A percentile compares a stretch with the other conserved stretches of the same genome.
phyloP scores from a whole-genome alignment of 768 basidiomycete genomes.

The Termitomyces sp. region DNA sequence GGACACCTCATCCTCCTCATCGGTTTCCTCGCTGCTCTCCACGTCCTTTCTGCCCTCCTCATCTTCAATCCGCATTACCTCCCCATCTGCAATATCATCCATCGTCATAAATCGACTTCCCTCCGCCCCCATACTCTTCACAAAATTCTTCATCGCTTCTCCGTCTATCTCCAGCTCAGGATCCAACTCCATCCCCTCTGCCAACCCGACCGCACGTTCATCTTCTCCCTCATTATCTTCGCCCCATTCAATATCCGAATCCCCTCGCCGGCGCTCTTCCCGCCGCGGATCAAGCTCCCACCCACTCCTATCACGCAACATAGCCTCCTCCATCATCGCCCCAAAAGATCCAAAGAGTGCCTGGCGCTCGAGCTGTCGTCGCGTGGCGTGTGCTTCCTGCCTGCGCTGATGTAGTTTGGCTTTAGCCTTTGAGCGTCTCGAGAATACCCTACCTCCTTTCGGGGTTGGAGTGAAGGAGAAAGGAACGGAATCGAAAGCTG shows the following conservation, averaged over 20 bases:
- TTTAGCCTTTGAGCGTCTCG: constrained; percentile 17
- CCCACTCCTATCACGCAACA: constrained; percentile 32
- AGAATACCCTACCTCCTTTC: constrained; percentile 26
- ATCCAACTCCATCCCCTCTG: constrained; percentile 64
- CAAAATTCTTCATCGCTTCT: constrained; percentile 43
- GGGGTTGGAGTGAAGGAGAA: constrained; percentile 29
- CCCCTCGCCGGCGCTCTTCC: constrained; percentile 42
- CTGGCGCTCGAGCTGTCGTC: constrained; percentile 21
- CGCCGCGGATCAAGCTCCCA: constrained; percentile 28
- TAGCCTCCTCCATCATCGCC: constrained; percentile 50
- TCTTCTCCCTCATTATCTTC: constrained; percentile 54
- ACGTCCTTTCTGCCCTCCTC: constrained; percentile 48
- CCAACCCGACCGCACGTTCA: constrained; percentile 27
- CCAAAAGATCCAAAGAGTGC: constrained; percentile 44
- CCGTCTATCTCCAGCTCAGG: constrained; percentile 43
- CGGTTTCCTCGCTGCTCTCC: constrained; percentile 38
- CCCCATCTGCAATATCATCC: constrained; percentile 58
- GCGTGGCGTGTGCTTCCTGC: constrained; percentile 17
- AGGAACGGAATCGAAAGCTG: constrained; percentile 24
- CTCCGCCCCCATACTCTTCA: constrained; percentile 13
- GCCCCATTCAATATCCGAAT: constrained; percentile 41
- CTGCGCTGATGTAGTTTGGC: constrained; percentile 18
- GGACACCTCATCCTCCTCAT: constrained; percentile 23
- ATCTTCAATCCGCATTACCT: constrained; percentile 52
- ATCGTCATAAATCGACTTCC: constrained; percentile 41